Evolutionary conservation across 176 grass and related monocot species (phyloP), one percentile per base, ranked within the genome.

Genomic region (Oryza glumipatula): DNA sequence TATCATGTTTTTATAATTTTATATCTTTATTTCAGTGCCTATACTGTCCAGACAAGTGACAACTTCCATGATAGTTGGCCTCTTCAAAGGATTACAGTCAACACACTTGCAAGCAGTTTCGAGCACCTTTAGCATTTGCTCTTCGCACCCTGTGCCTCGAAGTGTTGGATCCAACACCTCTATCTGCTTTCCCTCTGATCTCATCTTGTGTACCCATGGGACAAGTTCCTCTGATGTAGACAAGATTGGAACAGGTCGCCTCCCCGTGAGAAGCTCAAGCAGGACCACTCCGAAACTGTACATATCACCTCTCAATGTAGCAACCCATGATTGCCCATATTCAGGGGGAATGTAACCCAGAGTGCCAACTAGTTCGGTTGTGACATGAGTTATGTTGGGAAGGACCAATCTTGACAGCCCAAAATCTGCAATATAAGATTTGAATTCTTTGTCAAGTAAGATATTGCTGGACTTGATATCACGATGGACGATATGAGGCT

Each of bases 401-500:
- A 84, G 83, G 60, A 97, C 68, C 60, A 97, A 82, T 60, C 94
- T 92, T 28, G 94, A 81, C 1, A 97, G 81, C 33, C 94, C 94
- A 63, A 97, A 97, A 70, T 97, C 94, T 33, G 91, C 94, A 80
- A 97, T 75, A 84, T 92, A 81, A 36, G 94, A 87, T 44, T 97
- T 73, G 30, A 92, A 92, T 64, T 84, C 84, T 76, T 88, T 67
- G 63, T 94, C 94, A 6, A 97, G 86, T 11, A 97, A 73, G 70
- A 97, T 97, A 64, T 97, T 97, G 7, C 92, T 97, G 38, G 89
- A 92, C 71, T 97, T 97, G 12, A 97, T 95, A 67, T 97, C 94
- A 21, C 94, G 88, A 13, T 97, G 94, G 56, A 97, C 70, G 32
- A 97, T 97, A 0, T 86, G 91, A 41, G 91, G 91, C 35, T 89